phyloP scores from a whole-genome alignment of 1,284 basidiomycete species.

The Naganishia sp. region DNA sequence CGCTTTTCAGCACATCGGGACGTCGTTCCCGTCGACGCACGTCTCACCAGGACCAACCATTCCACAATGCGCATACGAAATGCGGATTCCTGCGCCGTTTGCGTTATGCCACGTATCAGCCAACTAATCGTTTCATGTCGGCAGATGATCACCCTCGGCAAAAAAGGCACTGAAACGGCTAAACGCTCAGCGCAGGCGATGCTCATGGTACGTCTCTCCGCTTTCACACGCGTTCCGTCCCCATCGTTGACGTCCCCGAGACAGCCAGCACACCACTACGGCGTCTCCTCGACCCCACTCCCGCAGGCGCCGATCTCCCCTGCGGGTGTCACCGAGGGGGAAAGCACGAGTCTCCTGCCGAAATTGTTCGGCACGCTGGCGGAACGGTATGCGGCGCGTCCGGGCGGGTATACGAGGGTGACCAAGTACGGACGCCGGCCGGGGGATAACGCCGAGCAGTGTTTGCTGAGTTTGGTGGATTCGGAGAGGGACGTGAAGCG shows the following conservation, averaged over 20 bases:
- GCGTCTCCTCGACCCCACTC: conserved; percentile 31
- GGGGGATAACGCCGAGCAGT: conserved; percentile 92
- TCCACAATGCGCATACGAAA: too few relatives aligned
- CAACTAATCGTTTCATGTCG: conserved; percentile 7
- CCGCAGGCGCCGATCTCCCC: conserved; percentile 26
- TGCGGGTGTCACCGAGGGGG: conserved; percentile 43
- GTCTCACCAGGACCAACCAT: too few relatives aligned
- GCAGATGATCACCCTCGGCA: conserved; percentile 85
- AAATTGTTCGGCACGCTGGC: conserved; percentile 82
- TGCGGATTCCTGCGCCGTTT: too few relatives aligned
- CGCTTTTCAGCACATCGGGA: too few relatives aligned
- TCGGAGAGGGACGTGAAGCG: conserved; percentile 84
- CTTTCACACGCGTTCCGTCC: not conserved
- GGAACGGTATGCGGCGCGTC: conserved; percentile 75
- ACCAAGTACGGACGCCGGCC: conserved; percentile 82
- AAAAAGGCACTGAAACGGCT: conserved; percentile 65
- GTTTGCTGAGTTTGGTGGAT: conserved; percentile 91
- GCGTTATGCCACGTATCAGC: too few relatives aligned
- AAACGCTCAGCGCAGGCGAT: conserved; percentile 30
- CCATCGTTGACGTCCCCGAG: conserved; percentile 30
- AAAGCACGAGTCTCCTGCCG: conserved; percentile 63
- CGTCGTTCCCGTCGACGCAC: too few relatives aligned
- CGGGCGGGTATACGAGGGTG: conserved; percentile 94
- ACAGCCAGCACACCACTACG: conserved; percentile 42
- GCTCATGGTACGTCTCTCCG: conserved; percentile 17